These are phyloP conservation scores for Phanerodontia chrysosporium DNA, from an alignment of 768 basidiomycete genomes.

Conservation along the genomic window DNA sequence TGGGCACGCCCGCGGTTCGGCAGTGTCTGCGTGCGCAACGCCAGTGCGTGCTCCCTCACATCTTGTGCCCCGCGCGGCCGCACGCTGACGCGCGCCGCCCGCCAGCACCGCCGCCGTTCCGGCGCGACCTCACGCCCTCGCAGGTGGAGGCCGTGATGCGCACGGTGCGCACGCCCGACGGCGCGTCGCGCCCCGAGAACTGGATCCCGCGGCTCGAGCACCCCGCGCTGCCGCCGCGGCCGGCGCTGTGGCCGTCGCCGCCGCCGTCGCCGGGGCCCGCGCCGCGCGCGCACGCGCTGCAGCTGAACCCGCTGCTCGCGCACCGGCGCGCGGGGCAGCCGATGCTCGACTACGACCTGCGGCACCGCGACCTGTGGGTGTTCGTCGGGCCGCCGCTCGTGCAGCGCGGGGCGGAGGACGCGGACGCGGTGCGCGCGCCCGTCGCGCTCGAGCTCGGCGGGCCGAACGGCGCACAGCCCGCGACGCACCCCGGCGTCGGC, in stretches of 20 bases:
- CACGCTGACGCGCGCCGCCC: background rate
- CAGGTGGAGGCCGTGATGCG: constrained; percentile 30
- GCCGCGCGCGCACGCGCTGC: constrained; percentile 33
- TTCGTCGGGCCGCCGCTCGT: constrained; percentile 17
- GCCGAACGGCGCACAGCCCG: constrained; percentile 46
- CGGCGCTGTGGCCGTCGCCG: constrained; percentile 41
- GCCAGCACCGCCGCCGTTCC: constrained; percentile 22
- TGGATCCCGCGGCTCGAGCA: constrained; percentile 48
- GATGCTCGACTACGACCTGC: constrained; percentile 48
- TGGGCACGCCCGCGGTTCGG: constrained; percentile 46
- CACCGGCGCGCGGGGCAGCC: constrained; percentile 39
- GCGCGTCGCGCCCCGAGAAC: constrained; percentile 35
- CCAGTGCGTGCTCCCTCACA: constrained; percentile 31
- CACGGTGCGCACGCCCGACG: constrained; percentile 24
- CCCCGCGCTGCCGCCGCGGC: constrained; percentile 46
- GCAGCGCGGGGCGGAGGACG: constrained; percentile 31
- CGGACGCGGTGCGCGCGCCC: constrained; percentile 18
- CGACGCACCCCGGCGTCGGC: constrained; percentile 58
- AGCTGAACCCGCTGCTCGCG: constrained; percentile 55
- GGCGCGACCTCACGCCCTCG: constrained; percentile 15
- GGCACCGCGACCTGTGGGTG: background rate
- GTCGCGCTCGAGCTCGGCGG: constrained; percentile 13
- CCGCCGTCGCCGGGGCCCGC: constrained; percentile 33
- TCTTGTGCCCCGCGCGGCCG: background rate
- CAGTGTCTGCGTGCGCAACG: constrained; percentile 37